Percentiles rank a stretch among this genome's conserved stretches.
These are phyloP conservation scores for Peniophora sp. DNA, from an alignment of 1,284 basidiomycete genomes.

Conservation along the genomic window DNA sequence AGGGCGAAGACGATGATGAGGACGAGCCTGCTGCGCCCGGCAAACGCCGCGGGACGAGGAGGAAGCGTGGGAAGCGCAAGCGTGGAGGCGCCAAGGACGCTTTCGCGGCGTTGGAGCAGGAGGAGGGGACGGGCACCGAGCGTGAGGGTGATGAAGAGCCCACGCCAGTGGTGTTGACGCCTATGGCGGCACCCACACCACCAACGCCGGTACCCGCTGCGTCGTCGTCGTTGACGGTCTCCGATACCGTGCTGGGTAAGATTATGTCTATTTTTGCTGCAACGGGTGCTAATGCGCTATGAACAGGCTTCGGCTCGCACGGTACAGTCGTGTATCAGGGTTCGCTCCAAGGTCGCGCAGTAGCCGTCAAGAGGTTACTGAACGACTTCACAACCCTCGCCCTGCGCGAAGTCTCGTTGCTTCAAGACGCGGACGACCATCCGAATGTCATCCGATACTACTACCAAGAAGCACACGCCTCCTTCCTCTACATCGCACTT, in stretches of 20 bases:
- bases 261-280: constrained; percentile 3
- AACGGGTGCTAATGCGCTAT: constrained; percentile 1
- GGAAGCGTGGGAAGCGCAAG: constrained; percentile 41
- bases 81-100: constrained; percentile 23
- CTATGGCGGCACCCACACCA: constrained; percentile 16
- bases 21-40: constrained; percentile 41
- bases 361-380: constrained; percentile 93
- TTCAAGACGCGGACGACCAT: constrained; percentile 96
- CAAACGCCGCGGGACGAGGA: constrained; percentile 28
- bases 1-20: constrained; percentile 49
- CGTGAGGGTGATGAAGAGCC: constrained; percentile 4
- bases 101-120: constrained; percentile 8
- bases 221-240: constrained; percentile 48
- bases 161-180: constrained; percentile 5
- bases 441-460: constrained; percentile 98
- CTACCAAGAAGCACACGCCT: constrained; percentile 89
- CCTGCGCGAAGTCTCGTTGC: constrained; percentile 86
- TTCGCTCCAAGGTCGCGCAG: constrained; percentile 89
- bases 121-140: constrained; percentile 21
- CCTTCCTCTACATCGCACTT: constrained; percentile 95
- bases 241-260: constrained; percentile 74
- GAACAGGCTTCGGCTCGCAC: constrained; percentile 91
- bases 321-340: constrained; percentile 95
- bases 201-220: constrained; percentile 20
- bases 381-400: constrained; percentile 95